Evolutionary conservation across 441 rosid species (phyloP).

Genomic region (Metrosideros polymorpha): DNA sequence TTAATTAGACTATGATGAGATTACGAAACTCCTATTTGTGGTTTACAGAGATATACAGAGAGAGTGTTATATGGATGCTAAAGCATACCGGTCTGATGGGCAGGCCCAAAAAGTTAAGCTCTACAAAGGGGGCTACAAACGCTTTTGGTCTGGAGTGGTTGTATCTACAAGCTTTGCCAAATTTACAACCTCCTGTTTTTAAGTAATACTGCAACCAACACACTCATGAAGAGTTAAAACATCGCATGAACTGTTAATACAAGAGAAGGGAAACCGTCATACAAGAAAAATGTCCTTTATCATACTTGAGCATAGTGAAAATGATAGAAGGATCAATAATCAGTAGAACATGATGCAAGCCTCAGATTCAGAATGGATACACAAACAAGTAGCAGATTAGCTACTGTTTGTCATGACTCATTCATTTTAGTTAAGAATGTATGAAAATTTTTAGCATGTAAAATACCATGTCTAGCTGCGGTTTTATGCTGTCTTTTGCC

Average conservation of each 20-base stretch:
- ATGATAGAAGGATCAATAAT: background rate
- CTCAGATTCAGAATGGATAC: background rate
- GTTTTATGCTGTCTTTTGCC: background rate
- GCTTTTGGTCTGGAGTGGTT: constrained; percentile 47
- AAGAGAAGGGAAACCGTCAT: background rate
- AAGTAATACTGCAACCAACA: constrained; percentile 69
- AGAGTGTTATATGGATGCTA: background rate
- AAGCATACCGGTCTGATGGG: constrained; percentile 68
- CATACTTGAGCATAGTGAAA: background rate
- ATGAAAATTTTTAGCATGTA: background rate
- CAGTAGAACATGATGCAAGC: background rate
- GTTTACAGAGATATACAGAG: background rate
- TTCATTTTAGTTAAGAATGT: background rate
- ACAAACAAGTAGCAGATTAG: background rate
- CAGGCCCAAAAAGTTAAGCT: constrained; percentile 83
- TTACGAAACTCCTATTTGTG: background rate
- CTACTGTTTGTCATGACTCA: background rate
- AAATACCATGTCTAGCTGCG: background rate
- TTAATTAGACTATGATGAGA: background rate
- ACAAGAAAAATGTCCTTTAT: background rate
- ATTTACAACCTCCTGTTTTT: constrained; percentile 93
- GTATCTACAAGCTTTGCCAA: constrained; percentile 81
- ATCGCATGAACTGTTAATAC: background rate
- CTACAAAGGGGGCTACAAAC: constrained; percentile 21
- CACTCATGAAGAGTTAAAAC: background rate